phyloP scores from a whole-genome alignment of 2,329 filamentous ascomycete species.

The Aspergillus sp. region DNA sequence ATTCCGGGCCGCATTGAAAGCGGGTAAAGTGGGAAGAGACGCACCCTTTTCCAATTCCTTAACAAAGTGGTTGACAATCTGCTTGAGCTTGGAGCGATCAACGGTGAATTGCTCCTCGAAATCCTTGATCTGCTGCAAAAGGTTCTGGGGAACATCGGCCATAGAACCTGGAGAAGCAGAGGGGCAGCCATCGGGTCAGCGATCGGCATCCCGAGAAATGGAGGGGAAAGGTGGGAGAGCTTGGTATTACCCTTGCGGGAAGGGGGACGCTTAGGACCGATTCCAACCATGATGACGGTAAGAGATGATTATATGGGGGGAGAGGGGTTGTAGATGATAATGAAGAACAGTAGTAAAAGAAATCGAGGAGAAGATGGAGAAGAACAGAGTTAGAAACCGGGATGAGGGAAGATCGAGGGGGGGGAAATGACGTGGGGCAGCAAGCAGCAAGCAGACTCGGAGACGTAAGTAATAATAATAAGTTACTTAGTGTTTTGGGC shows the following conservation, averaged over 20 bases:
- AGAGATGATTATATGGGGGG: not conserved
- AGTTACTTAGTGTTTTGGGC: not conserved
- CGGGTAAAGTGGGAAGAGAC: slow-evolving; percentile 17
- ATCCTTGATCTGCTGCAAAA: slow-evolving; percentile 76
- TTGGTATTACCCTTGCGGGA: slow-evolving; percentile 69
- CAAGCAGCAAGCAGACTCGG: not conserved
- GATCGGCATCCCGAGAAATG: slow-evolving; percentile 1
- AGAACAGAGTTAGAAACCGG: slow-evolving; percentile 1
- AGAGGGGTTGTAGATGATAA: slow-evolving; percentile 2
- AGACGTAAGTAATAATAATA: not conserved
- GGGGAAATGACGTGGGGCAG: slow-evolving; percentile 10
- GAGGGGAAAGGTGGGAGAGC: not conserved
- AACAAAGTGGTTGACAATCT: slow-evolving; percentile 87
- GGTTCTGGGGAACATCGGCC: slow-evolving; percentile 84
- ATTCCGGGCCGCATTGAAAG: not conserved
- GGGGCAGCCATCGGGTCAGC: slow-evolving; percentile 9
- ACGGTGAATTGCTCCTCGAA: slow-evolving; percentile 85
- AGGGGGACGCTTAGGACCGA: slow-evolving; percentile 64
- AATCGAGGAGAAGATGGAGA: slow-evolving; percentile 1
- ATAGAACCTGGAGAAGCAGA: slow-evolving; percentile 67
- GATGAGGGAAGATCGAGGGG: slow-evolving; percentile 4
- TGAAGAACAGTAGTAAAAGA: slow-evolving; percentile 3
- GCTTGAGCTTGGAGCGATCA: slow-evolving; percentile 76
- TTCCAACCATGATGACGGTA: slow-evolving; percentile 59
- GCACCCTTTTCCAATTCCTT: slow-evolving; percentile 82